These are phyloP conservation scores for Fusarium sp. DNA, from an alignment of 2,329 filamentous ascomycete species.

Conservation along the genomic window DNA sequence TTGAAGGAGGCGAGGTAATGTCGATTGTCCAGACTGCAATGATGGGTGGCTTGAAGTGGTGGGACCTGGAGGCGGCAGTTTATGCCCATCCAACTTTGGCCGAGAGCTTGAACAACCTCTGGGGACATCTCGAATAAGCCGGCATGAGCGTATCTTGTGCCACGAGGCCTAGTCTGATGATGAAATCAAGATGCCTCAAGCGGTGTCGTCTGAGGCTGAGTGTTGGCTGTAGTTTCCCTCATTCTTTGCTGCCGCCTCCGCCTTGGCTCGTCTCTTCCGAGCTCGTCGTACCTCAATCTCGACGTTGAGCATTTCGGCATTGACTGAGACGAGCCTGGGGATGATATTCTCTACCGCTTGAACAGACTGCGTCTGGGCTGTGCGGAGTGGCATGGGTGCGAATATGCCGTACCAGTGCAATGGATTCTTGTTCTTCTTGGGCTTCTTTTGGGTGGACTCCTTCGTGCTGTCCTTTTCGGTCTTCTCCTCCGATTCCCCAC, in stretches of 20 bases:
- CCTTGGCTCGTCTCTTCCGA: constrained; percentile 66
- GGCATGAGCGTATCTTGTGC: background rate
- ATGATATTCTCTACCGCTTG: constrained; percentile 68
- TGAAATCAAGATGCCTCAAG: constrained; percentile 28
- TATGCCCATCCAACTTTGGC: constrained; percentile 64
- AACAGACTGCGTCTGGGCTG: constrained; percentile 70
- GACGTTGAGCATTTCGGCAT: constrained; percentile 70
- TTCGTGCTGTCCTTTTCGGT: constrained; percentile 15
- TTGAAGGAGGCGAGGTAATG: constrained; percentile 67
- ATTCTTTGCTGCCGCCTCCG: constrained; percentile 51
- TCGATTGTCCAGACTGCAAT: constrained; percentile 65
- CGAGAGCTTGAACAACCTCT: constrained; percentile 64
- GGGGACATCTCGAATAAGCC: constrained; percentile 54
- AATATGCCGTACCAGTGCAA: constrained; percentile 69
- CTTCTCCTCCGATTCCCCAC: constrained; percentile 14
- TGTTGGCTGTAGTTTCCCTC: constrained; percentile 20
- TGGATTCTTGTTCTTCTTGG: constrained; percentile 54
- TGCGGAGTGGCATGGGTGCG: constrained; percentile 63
- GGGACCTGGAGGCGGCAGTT: constrained; percentile 58
- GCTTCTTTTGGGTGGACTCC: constrained; percentile 26
- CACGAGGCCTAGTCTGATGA: background rate
- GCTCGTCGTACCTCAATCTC: constrained; percentile 77
- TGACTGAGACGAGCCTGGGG: constrained; percentile 67
- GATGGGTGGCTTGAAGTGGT: constrained; percentile 60
- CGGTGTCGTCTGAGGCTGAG: constrained; percentile 8